A percentile compares a stretch with the other conserved stretches of the same genome.
Evolutionary conservation across 768 basidiomycete species (phyloP).

Genomic region (Pisolithus albus): DNA sequence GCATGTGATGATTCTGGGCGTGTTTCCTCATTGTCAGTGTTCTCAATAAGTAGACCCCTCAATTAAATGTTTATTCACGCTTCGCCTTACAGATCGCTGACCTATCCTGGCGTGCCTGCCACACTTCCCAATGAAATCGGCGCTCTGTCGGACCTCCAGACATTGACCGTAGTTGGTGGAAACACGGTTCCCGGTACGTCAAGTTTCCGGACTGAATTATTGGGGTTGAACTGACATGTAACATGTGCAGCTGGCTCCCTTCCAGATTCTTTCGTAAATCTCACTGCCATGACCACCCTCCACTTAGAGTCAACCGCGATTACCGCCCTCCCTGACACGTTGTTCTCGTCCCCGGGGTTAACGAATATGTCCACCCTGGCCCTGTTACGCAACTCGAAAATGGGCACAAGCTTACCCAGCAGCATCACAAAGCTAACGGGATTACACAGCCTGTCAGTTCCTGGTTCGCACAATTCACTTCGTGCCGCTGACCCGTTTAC

Average conservation of each 20-base stretch:
- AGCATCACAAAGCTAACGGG: constrained; percentile 25
- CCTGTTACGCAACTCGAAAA: constrained; percentile 35
- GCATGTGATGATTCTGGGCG: constrained; percentile 35
- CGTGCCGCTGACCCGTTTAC: background rate
- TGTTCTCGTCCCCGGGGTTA: constrained; percentile 29
- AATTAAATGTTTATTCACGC: background rate
- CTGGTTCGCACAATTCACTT: background rate
- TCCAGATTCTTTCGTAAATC: constrained; percentile 31
- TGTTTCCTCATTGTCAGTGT: constrained; percentile 37
- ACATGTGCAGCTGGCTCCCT: constrained; percentile 33
- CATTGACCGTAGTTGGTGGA: constrained; percentile 36
- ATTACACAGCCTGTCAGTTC: constrained; percentile 35
- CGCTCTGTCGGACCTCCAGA: constrained; percentile 32
- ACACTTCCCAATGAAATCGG: constrained; percentile 37
- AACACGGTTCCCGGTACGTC: constrained; percentile 35
- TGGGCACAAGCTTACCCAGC: constrained; percentile 33
- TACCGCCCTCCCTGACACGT: constrained; percentile 26
- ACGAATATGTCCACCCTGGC: constrained; percentile 29
- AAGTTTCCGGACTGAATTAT: background rate
- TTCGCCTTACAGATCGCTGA: constrained; percentile 27
- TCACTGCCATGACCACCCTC: constrained; percentile 34
- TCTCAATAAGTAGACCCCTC: background rate
- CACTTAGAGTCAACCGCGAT: constrained; percentile 37
- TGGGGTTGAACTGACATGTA: background rate
- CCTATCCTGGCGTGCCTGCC: constrained; percentile 43